Conservation (phyloP, 2,329 filamentous ascomycete species). For the Chaetomiaceae sp. region DNA sequence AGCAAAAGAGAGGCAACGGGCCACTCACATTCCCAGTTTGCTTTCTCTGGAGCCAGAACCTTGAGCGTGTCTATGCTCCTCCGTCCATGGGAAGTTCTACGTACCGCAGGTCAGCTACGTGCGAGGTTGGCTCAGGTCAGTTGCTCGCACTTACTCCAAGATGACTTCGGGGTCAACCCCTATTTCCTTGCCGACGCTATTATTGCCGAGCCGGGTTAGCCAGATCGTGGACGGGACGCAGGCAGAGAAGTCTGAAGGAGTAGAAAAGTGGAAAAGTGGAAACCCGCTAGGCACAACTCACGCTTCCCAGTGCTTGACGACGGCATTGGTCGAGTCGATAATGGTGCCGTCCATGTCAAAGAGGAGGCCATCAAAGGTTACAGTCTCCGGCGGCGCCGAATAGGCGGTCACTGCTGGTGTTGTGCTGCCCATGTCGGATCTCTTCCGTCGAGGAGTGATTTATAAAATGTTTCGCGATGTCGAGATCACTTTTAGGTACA, state of each 20-base stretch:
- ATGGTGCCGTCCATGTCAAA: slow-evolving; percentile 82
- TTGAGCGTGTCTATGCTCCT: slow-evolving; percentile 81
- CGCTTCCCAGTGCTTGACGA: slow-evolving; percentile 73
- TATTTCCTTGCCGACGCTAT: slow-evolving; percentile 74
- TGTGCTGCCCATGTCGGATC: slow-evolving; percentile 29
- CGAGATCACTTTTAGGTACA: too few relatives aligned
- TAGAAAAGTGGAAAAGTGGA: too few relatives aligned
- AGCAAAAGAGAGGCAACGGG: not conserved
- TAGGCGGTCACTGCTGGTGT: slow-evolving; percentile 30
- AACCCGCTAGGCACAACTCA: slow-evolving; percentile 40
- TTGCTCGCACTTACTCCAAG: slow-evolving; percentile 48
- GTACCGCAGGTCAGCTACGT: not conserved
- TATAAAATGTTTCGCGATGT: not conserved
- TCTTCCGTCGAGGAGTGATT: not conserved
- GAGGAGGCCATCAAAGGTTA: slow-evolving; percentile 53
- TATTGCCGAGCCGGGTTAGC: not conserved
- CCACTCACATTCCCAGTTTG: slow-evolving; percentile 85
- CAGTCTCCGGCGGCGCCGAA: slow-evolving; percentile 41
- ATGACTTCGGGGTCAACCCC: slow-evolving; percentile 81
- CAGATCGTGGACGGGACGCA: not conserved
- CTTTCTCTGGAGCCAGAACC: slow-evolving; percentile 75
- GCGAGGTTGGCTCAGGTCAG: too few relatives aligned
- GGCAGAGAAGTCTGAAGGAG: too few relatives aligned
- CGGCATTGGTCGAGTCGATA: slow-evolving; percentile 73
- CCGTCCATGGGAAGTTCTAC: slow-evolving; percentile 76